Percentiles rank a stretch among this genome's conserved stretches.
Conservation (phyloP, 2,329 filamentous ascomycete species). For the Ceratocystiopsis brevicomis region DNA sequence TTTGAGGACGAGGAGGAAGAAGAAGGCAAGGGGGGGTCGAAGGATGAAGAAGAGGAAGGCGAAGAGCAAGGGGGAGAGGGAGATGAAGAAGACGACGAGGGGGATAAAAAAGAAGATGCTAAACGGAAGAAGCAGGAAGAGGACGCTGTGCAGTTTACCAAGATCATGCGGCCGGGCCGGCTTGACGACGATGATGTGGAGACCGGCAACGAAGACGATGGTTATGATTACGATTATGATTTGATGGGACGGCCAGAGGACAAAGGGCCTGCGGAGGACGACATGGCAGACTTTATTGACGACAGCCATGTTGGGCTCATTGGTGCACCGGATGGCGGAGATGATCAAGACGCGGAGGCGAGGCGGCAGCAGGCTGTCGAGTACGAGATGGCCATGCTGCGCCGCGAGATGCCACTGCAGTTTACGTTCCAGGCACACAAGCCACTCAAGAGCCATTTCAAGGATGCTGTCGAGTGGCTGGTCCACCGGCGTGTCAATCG, state of each 20-base stretch:
- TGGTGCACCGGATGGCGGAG: constrained; percentile 6
- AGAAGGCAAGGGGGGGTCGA: neutral
- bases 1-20: constrained; percentile 18
- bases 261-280: constrained; percentile 5
- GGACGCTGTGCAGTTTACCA: neutral
- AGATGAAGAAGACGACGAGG: neutral
- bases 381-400: constrained; percentile 21
- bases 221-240: neutral
- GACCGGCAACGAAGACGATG: constrained; percentile 2
- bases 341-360: constrained; percentile 32
- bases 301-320: constrained; percentile 15
- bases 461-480: constrained; percentile 60
- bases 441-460: constrained; percentile 54
- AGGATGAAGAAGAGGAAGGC: neutral
- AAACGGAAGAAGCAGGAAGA: neutral
- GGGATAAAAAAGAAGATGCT: constrained; percentile 1
- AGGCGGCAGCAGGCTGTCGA: constrained; percentile 25
- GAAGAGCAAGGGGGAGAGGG: neutral
- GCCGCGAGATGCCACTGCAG: constrained; percentile 40
- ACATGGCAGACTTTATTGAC: constrained; percentile 43
- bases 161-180: neutral
- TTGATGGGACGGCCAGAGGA: neutral
- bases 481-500: constrained; percentile 63
- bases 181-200: constrained; percentile 1
- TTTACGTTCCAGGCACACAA: constrained; percentile 49